A percentile compares a stretch with the other conserved stretches of the same genome.
phyloP scores from a whole-genome alignment of 371 early-diverging fungal species.

The Phascolomyces articulosus region DNA sequence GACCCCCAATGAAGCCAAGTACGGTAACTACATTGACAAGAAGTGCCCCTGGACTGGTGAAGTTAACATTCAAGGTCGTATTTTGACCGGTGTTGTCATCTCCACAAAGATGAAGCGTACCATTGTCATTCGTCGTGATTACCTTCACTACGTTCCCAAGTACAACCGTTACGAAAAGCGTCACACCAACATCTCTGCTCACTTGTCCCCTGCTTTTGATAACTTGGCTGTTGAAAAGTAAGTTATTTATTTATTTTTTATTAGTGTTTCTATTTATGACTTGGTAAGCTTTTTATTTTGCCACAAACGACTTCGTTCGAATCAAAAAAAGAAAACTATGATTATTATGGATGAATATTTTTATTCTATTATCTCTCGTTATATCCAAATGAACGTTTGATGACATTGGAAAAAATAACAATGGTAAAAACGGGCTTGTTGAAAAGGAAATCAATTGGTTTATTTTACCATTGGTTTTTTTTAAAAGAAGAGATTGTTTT shows the following conservation, averaged over 20 bases:
- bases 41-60: slow-evolving; percentile 99
- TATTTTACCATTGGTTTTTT: too few relatives aligned
- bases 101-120: slow-evolving; percentile 99
- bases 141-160: slow-evolving; percentile 99
- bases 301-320: not conserved
- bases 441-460: too few relatives aligned
- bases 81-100: slow-evolving; percentile 95
- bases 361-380: not conserved
- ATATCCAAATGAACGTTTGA: too few relatives aligned
- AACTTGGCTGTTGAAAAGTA: slow-evolving; percentile 76
- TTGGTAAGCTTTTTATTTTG: not conserved
- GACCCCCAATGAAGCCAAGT: slow-evolving; percentile 99
- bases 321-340: not conserved
- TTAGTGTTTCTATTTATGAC: not conserved
- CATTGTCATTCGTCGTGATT: slow-evolving; percentile 97
- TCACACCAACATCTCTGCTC: slow-evolving; percentile 99
- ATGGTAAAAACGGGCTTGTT: too few relatives aligned
- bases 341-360: not conserved
- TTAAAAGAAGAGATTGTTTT: too few relatives aligned
- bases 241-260: slow-evolving; percentile 27
- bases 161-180: slow-evolving; percentile 99
- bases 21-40: slow-evolving; percentile 98
- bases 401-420: too few relatives aligned
- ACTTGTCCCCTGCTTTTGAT: slow-evolving; percentile 98
- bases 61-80: slow-evolving; percentile 98